A percentile compares a stretch with the other conserved stretches of the same genome.
Conservation (phyloP, 2,329 filamentous ascomycete genomes). For the Zelopaecilomyces penicillatus region DNA sequence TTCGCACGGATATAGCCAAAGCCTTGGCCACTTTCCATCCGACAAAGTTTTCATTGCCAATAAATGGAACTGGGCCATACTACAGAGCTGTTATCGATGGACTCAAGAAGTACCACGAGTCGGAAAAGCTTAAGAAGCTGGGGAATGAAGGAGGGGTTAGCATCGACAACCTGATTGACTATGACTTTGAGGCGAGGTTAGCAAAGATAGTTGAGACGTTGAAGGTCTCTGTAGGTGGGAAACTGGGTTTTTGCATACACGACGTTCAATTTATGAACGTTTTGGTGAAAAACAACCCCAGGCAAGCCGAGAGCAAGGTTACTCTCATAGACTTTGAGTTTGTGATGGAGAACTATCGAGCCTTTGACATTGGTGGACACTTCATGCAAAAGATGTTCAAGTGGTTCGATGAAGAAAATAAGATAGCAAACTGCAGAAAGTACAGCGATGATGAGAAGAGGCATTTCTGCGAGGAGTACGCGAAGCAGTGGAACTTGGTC, state of each 20-base stretch:
- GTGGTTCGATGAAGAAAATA: slow-evolving; percentile 11
- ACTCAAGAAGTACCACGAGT: slow-evolving; percentile 6
- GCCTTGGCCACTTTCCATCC: slow-evolving; percentile 9
- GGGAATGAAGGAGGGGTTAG: slow-evolving; percentile 7
- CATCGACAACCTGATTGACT: slow-evolving; percentile 10
- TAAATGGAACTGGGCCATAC: slow-evolving; percentile 3
- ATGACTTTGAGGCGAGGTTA: slow-evolving; percentile 7
- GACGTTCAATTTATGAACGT: slow-evolving; percentile 14
- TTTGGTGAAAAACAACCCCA: slow-evolving; percentile 5
- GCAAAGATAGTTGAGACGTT: slow-evolving; percentile 1
- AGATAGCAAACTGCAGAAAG: slow-evolving; percentile 9
- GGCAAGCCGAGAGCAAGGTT: slow-evolving; percentile 2
- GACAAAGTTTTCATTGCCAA: background rate
- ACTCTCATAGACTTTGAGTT: slow-evolving; percentile 13
- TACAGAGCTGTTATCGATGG: slow-evolving; percentile 6
- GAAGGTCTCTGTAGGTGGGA: slow-evolving; percentile 2
- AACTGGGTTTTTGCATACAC: slow-evolving; percentile 12
- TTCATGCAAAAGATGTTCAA: slow-evolving; percentile 15
- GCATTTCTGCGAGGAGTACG: slow-evolving; percentile 13
- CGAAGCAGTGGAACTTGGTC: slow-evolving; percentile 8
- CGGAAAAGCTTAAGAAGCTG: slow-evolving; percentile 8
- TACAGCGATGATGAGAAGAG: slow-evolving; percentile 10
- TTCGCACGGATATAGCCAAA: slow-evolving; percentile 10
- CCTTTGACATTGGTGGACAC: slow-evolving; percentile 14
- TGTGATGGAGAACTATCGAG: slow-evolving; percentile 12